Evolutionary conservation across 1,139 yeast genomes (phyloP).

Genomic region (Candida mesenterica): DNA sequence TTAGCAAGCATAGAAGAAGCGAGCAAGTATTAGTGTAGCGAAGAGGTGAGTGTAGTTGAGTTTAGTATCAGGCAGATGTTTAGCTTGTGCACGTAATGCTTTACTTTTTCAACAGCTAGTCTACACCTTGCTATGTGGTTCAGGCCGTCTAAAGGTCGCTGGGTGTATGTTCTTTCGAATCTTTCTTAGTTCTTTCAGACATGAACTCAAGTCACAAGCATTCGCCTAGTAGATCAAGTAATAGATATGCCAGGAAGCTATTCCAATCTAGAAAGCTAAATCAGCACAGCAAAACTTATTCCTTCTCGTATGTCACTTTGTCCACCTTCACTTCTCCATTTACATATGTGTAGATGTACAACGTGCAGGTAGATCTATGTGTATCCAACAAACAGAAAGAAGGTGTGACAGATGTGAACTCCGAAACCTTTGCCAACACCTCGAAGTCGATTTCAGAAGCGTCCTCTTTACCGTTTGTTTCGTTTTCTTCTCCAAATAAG

Average conservation of each 20-base stretch:
- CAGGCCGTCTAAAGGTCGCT: no score
- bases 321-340: slow-evolving; percentile 90
- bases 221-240: no score
- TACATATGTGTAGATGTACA: slow-evolving; percentile 79
- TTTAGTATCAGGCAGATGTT: neutral
- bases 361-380: slow-evolving; percentile 71
- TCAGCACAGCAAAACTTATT: no score
- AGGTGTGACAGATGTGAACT: slow-evolving; percentile 50
- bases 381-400: slow-evolving; percentile 87
- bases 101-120: no score
- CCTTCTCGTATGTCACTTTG: slow-evolving; percentile 77
- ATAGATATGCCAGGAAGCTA: no score
- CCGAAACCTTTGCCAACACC: slow-evolving; percentile 17
- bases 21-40: slow-evolving; percentile 1
- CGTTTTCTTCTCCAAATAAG: slow-evolving; percentile 10
- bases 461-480: slow-evolving; percentile 14
- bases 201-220: no score
- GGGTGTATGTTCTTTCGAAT: no score
- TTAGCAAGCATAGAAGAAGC: neutral
- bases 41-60: neutral
- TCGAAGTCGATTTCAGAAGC: slow-evolving; percentile 18
- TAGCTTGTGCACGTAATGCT: no score
- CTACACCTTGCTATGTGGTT: no score
- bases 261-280: no score
- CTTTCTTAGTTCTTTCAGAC: no score